A percentile compares a stretch with the other conserved stretches of the same genome.
phyloP scores from a whole-genome alignment of 345 rosid species.

The Salix purpurea region DNA sequence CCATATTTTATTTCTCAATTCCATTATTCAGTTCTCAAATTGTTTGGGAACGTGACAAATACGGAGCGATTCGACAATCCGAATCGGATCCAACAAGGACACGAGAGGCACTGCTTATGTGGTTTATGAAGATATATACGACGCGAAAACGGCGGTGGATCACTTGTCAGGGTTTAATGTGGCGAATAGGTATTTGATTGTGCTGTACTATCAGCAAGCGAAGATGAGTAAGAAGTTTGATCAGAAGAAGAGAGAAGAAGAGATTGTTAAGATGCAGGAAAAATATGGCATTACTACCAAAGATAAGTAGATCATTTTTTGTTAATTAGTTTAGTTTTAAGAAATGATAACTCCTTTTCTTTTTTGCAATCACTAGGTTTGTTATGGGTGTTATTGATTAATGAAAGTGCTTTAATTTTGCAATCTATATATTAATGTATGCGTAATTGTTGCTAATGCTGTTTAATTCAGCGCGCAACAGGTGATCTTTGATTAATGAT shows the following conservation, averaged over 20 bases:
- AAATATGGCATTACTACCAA: slow-evolving; percentile 84
- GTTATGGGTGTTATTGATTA: neutral
- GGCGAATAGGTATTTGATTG: slow-evolving; percentile 86
- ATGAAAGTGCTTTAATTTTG: neutral
- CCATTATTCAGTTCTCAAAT: too few species aligned
- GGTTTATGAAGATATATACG: slow-evolving; percentile 93
- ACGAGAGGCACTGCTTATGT: slow-evolving; percentile 94
- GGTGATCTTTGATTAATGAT: neutral
- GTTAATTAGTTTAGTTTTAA: neutral
- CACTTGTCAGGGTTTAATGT: slow-evolving; percentile 98
- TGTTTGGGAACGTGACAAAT: neutral
- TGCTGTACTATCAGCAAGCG: slow-evolving; percentile 83
- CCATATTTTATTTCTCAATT: too few species aligned
- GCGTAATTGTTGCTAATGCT: neutral
- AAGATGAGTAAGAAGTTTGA: slow-evolving; percentile 94
- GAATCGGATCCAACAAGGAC: slow-evolving; percentile 82
- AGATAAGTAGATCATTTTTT: slow-evolving; percentile 47
- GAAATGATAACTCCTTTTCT: neutral
- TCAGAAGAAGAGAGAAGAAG: slow-evolving; percentile 90
- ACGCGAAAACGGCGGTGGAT: slow-evolving; percentile 94
- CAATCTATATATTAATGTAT: neutral
- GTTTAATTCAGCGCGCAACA: neutral
- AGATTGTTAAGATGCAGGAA: slow-evolving; percentile 80
- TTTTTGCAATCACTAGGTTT: neutral
- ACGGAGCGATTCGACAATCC: slow-evolving; percentile 96